phyloP scores from a whole-genome alignment of 305 asterid species.

The Caryopteris hybrid region DNA sequence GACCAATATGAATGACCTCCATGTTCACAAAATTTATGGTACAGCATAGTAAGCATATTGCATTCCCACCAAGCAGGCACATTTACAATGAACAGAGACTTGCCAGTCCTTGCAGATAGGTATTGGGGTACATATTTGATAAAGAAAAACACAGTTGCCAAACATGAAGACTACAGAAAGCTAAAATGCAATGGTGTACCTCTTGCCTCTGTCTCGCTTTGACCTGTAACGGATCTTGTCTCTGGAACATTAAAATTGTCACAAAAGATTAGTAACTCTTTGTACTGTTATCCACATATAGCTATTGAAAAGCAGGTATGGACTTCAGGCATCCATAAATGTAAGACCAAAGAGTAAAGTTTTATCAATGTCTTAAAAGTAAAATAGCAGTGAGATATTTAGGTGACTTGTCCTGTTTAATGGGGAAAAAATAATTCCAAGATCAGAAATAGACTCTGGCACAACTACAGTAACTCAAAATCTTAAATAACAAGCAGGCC shows the following conservation, averaged over 20 bases:
- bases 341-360: background rate
- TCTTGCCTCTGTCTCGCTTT: constrained; percentile 71
- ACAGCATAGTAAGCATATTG: constrained; percentile 1
- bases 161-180: constrained; percentile 3
- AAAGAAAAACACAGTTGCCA: background rate
- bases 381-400: background rate
- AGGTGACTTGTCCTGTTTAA: background rate
- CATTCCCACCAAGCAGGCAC: background rate
- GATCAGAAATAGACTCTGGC: background rate
- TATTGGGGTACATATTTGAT: background rate
- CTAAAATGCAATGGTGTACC: constrained; percentile 43
- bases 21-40: background rate
- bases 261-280: constrained; percentile 18
- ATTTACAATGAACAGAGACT: background rate
- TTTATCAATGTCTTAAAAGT: background rate
- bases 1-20: background rate
- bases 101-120: background rate
- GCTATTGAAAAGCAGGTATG: constrained; percentile 7
- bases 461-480: background rate
- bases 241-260: constrained; percentile 46
- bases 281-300: background rate
- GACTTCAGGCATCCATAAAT: background rate
- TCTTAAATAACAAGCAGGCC: background rate
- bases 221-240: constrained; percentile 53
- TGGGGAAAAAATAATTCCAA: background rate